Percentiles rank a stretch among this genome's conserved stretches.
Conservation (phyloP, 352 stramenopile genomes). For the Phytophthora multivora region DNA sequence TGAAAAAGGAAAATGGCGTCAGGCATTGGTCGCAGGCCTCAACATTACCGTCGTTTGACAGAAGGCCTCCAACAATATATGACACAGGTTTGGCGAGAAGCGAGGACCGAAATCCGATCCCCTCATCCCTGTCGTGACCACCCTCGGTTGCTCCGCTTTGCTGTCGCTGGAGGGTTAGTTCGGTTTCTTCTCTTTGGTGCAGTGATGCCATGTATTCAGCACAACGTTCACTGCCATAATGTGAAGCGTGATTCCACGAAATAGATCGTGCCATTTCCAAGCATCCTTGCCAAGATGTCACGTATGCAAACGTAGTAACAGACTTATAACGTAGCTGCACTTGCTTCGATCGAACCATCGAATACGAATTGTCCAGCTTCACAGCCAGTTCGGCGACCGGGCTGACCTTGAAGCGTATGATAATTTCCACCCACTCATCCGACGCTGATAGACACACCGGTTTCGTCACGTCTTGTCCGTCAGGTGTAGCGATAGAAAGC, state of each 20-base stretch:
- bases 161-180: slow-evolving; percentile 49
- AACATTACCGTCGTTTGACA: slow-evolving; percentile 43
- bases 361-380: slow-evolving; percentile 73
- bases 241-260: slow-evolving; percentile 66
- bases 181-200: slow-evolving; percentile 48
- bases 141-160: slow-evolving; percentile 23
- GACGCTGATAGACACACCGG: slow-evolving; percentile 45
- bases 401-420: slow-evolving; percentile 37
- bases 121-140: slow-evolving; percentile 33
- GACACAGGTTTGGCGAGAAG: slow-evolving; percentile 70
- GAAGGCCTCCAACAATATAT: slow-evolving; percentile 62
- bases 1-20: slow-evolving; percentile 75
- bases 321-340: slow-evolving; percentile 46
- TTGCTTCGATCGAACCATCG: slow-evolving; percentile 66
- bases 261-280: slow-evolving; percentile 74
- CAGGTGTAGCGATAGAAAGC: slow-evolving; percentile 29
- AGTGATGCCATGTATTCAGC: slow-evolving; percentile 46
- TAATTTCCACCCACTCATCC: slow-evolving; percentile 59
- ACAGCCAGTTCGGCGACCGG: slow-evolving; percentile 24
- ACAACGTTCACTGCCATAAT: slow-evolving; percentile 43
- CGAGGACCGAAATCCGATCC: slow-evolving; percentile 51
- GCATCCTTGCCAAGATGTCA: slow-evolving; percentile 60
- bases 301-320: slow-evolving; percentile 36
- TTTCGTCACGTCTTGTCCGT: slow-evolving; percentile 40
- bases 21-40: slow-evolving; percentile 62